Conservation (phyloP, 2,329 filamentous ascomycete species). For the Penicillium verrucosum region DNA sequence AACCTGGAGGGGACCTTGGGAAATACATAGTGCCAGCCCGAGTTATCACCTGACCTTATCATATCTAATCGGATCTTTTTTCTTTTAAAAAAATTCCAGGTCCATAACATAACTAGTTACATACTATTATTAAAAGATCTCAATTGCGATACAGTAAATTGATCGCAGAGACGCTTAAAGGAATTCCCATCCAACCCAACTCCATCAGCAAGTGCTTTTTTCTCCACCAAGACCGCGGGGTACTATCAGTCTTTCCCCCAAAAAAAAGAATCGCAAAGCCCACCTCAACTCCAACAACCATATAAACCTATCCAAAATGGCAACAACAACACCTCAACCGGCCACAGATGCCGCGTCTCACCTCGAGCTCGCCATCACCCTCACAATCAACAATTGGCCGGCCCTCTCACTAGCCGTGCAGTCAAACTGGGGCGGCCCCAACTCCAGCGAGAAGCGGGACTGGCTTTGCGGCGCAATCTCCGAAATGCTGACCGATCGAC, state of each 20-base stretch:
- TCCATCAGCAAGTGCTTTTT: neutral
- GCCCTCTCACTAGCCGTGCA: constrained; percentile 82
- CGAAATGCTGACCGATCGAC: constrained; percentile 65
- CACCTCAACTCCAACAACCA: neutral
- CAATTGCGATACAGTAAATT: neutral
- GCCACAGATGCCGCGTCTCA: constrained; percentile 57
- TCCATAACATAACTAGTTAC: neutral
- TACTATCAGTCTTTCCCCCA: constrained; percentile 1
- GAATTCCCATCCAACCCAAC: neutral
- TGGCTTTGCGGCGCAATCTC: constrained; percentile 90
- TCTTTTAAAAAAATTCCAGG: neutral
- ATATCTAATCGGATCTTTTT: constrained; percentile 10
- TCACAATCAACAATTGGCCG: constrained; percentile 82
- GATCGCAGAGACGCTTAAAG: neutral
- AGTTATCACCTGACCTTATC: constrained; percentile 10
- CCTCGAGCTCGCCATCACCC: constrained; percentile 84
- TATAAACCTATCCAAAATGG: constrained; percentile 17
- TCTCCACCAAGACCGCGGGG: constrained; percentile 12
- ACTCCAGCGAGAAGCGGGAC: constrained; percentile 83
- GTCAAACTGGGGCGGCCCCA: constrained; percentile 82
- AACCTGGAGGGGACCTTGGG: neutral
- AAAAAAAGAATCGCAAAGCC: neutral
- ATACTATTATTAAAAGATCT: neutral
- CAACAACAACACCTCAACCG: constrained; percentile 14
- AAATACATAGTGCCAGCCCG: neutral